Base-by-base conservation (phyloP, 2,329 filamentous ascomycete genomes). In the Pseudogymnoascus sp. region DNA sequence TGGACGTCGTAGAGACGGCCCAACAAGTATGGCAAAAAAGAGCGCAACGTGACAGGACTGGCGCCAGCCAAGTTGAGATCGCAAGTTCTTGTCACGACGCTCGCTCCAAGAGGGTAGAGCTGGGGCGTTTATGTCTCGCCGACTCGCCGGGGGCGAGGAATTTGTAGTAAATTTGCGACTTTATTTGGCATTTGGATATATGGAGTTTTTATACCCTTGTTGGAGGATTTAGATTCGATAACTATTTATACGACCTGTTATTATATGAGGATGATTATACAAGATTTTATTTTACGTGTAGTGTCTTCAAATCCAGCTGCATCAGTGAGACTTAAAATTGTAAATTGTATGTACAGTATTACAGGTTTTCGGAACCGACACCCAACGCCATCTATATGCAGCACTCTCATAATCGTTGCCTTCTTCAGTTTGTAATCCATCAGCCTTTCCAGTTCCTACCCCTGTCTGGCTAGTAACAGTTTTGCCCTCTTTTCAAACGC, bases 401-500 rank as follows among this genome's bases (percentile, higher is more conserved):
- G 45, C n/a, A 28, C 41, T 30, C 45, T 30, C 45, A 30, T 52
- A 18, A 52, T 15, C 23, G n/a, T 30, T 52, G n/a, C 26, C 23
- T 12, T 41, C 12, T 8, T 38, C 9, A 19, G 10, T 38, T 41
- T n/a, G 18, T 23, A 13, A 18, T n/a, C 26, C 26, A n/a, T 34
- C 15, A 55, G 2, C 13, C 19, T 7, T 23, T 5, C 19, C 6
- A 26, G 13, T 26, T 13, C 7, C 13, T 15, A 48, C 1, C 13
- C 13, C 41, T 48, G 13, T 30, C 30, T 57, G 33, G 67, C 75
- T 66, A 82, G 71, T 55, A 90, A 71, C 67, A 81, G 76, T 69
- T 77, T 77, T 5, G 94, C 91, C 69, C 89, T 80, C 73, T 83
- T 82, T 76, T 96, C 92, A 76, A 99, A 99, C 0, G 94, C 92